Conservation (phyloP, 2,329 filamentous ascomycete genomes). For the Aspergillus sp. region DNA sequence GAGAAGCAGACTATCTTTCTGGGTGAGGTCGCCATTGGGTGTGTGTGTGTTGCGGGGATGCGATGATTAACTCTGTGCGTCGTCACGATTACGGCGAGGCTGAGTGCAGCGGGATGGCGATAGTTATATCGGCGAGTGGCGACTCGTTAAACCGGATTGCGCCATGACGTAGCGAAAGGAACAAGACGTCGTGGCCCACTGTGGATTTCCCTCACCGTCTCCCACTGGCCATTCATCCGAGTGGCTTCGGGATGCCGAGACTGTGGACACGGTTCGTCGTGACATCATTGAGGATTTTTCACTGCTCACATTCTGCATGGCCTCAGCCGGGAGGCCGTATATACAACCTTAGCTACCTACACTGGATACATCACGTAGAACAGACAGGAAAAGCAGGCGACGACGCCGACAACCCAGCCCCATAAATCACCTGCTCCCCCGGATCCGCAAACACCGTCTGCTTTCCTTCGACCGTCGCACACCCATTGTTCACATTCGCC, state of each 20-base stretch:
- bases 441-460: constrained; percentile 11
- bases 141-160: neutral
- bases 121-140: too few species aligned
- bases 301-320: too few species aligned
- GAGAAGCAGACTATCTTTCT: constrained; percentile 49
- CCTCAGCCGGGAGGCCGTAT: too few species aligned
- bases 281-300: too few species aligned
- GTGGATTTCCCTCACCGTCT: too few species aligned
- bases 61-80: too few species aligned
- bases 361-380: neutral
- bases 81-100: too few species aligned
- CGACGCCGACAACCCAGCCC: constrained; percentile 1
- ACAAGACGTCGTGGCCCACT: too few species aligned
- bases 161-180: neutral
- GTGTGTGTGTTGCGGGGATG: neutral
- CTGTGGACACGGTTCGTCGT: too few species aligned
- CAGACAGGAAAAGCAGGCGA: constrained; percentile 8
- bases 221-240: too few species aligned
- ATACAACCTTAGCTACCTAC: too few species aligned
- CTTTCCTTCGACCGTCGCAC: constrained; percentile 7
- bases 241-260: neutral
- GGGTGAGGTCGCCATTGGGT: constrained; percentile 21
- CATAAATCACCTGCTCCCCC: constrained; percentile 10
- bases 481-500: constrained; percentile 13
- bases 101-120: too few species aligned